Evolutionary conservation across 257 asterid species (phyloP).

Genomic region (Avicennia marina): DNA sequence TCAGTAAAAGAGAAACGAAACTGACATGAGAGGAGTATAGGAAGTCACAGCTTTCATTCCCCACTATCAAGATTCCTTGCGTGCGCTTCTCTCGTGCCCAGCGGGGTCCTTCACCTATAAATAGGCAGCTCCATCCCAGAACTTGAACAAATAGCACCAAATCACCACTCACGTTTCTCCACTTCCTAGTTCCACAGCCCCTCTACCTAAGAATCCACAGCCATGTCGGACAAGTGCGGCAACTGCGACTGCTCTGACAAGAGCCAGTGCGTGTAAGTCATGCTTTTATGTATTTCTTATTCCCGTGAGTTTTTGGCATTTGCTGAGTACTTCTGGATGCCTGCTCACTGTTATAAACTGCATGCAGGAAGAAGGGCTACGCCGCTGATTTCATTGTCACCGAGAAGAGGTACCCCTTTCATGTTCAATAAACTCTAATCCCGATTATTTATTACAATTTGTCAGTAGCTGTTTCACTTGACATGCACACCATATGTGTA

Average conservation of each 20-base stretch:
- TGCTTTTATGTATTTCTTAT: not conserved
- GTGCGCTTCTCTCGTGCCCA: too few species aligned
- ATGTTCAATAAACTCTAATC: too few species aligned
- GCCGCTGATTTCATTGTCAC: constrained; percentile 31
- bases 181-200: not conserved
- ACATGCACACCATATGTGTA: too few species aligned
- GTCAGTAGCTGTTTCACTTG: too few species aligned
- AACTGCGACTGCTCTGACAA: constrained; percentile 39
- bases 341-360: not conserved
- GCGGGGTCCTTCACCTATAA: constrained; percentile 41
- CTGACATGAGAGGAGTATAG: too few species aligned
- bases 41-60: too few species aligned
- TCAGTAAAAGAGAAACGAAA: too few species aligned
- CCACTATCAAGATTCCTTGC: too few species aligned
- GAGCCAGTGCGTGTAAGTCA: constrained; percentile 54
- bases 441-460: too few species aligned
- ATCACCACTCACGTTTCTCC: not conserved
- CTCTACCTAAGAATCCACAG: too few species aligned
- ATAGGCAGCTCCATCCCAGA: constrained; percentile 19
- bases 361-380: constrained; percentile 56
- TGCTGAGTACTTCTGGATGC: too few species aligned
- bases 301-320: not conserved
- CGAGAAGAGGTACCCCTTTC: constrained; percentile 35
- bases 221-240: constrained; percentile 53
- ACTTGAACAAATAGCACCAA: constrained; percentile 23